A percentile compares a stretch with the other conserved stretches of the same genome.
phyloP scores from a whole-genome alignment of 768 basidiomycete species.

The Lactifluus hygrophoroides region DNA sequence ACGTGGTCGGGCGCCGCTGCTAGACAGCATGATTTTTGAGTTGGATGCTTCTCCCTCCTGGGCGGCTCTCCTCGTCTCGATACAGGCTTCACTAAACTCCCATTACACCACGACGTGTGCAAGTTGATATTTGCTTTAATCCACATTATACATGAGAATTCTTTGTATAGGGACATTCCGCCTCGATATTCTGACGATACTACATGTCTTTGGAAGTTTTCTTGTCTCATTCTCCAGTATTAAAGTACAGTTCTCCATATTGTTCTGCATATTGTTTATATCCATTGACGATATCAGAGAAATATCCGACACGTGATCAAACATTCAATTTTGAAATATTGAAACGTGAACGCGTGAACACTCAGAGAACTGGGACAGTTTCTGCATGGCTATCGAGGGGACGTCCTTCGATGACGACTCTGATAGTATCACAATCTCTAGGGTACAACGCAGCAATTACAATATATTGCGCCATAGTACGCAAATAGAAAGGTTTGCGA shows the following conservation, averaged over 20 bases:
- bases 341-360: too few species aligned
- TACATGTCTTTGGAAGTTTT: background rate
- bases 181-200: background rate
- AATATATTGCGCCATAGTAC: too few species aligned
- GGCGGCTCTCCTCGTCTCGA: background rate
- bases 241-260: background rate
- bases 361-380: too few species aligned
- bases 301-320: too few species aligned
- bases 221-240: slow-evolving; percentile 1
- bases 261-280: slow-evolving; percentile 2
- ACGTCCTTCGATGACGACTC: background rate
- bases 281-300: too few species aligned
- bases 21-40: slow-evolving; percentile 24
- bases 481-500: background rate
- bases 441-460: too few species aligned
- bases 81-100: background rate
- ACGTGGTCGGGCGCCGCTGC: slow-evolving; percentile 38
- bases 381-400: background rate
- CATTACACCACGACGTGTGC: background rate
- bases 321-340: too few species aligned
- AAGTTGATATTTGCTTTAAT: slow-evolving; percentile 7
- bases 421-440: too few species aligned
- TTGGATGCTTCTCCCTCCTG: background rate
- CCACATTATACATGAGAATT: background rate
- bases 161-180: background rate